Evolutionary conservation across 129 eudicot genomes (phyloP).

Genomic region (Mikania micrantha): DNA sequence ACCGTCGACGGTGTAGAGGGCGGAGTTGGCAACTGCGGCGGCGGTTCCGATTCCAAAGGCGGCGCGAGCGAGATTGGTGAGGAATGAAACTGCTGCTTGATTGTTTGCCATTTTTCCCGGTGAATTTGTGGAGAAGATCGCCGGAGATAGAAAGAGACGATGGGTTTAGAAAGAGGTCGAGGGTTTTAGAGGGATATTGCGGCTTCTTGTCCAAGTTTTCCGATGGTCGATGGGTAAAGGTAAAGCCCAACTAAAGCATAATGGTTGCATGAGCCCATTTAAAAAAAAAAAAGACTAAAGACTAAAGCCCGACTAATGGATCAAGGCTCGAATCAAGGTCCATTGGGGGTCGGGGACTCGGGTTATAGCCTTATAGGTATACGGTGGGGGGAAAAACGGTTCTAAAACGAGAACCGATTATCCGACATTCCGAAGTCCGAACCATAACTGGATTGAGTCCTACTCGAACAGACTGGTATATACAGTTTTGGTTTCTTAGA

Average conservation of each 20-base stretch:
- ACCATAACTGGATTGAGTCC: no score
- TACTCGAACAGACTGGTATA: no score
- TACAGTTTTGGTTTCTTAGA: no score
- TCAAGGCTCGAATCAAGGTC: no score
- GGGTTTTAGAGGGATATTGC: not conserved
- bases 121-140: not conserved
- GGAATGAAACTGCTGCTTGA: slow-evolving; percentile 53
- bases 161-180: not conserved
- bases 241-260: not conserved
- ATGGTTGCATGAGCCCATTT: not conserved
- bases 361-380: no score
- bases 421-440: no score
- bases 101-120: slow-evolving; percentile 33
- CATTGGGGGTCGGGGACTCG: no score
- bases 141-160: not conserved
- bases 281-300: no score
- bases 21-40: slow-evolving; percentile 38
- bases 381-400: no score
- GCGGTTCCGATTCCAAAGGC: slow-evolving; percentile 60
- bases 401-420: no score
- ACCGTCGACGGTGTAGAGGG: slow-evolving; percentile 84
- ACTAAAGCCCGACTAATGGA: no score
- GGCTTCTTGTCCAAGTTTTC: not conserved
- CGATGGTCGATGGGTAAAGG: not conserved
- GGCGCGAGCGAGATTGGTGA: slow-evolving; percentile 62